Percentiles rank a stretch among this genome's conserved stretches.
These are phyloP conservation scores for Ceraceosorus bombacis DNA, from an alignment of 1,284 basidiomycete species.

Conservation along the genomic window DNA sequence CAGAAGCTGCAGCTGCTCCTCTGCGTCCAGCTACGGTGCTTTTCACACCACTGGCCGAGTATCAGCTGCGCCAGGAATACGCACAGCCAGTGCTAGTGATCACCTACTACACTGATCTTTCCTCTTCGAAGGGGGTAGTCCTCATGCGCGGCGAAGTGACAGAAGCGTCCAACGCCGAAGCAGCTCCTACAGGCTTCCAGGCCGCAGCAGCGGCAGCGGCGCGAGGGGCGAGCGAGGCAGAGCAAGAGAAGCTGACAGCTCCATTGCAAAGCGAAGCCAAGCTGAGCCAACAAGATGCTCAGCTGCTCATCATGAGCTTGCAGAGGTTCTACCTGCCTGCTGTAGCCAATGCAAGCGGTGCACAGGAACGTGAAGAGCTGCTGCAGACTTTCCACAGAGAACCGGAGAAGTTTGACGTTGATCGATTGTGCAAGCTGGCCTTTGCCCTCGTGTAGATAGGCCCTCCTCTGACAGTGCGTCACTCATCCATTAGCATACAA, in stretches of 20 bases:
- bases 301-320: slow-evolving; percentile 35
- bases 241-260: slow-evolving; percentile 12
- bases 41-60: slow-evolving; percentile 90
- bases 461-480: no score
- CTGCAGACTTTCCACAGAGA: slow-evolving; percentile 34
- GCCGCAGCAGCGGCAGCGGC: slow-evolving; percentile 49
- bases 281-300: slow-evolving; percentile 37
- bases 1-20: slow-evolving; percentile 5
- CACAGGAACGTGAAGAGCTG: slow-evolving; percentile 24
- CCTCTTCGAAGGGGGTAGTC: slow-evolving; percentile 69
- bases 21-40: slow-evolving; percentile 56
- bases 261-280: slow-evolving; percentile 76
- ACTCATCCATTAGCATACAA: no score
- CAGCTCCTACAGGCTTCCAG: slow-evolving; percentile 46
- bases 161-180: slow-evolving; percentile 46
- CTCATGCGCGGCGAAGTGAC: slow-evolving; percentile 89
- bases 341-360: slow-evolving; percentile 6
- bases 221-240: slow-evolving; percentile 56
- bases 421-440: slow-evolving; percentile 18
- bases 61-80: slow-evolving; percentile 76
- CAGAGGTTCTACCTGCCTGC: slow-evolving; percentile 43
- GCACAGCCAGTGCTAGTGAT: slow-evolving; percentile 84
- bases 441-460: background rate
- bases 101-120: slow-evolving; percentile 85
- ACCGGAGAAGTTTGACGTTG: slow-evolving; percentile 32